Evolutionary conservation across 768 basidiomycete species (phyloP), one percentile per base, ranked within the genome.

Genomic region (Pleurotus giganteus): DNA sequence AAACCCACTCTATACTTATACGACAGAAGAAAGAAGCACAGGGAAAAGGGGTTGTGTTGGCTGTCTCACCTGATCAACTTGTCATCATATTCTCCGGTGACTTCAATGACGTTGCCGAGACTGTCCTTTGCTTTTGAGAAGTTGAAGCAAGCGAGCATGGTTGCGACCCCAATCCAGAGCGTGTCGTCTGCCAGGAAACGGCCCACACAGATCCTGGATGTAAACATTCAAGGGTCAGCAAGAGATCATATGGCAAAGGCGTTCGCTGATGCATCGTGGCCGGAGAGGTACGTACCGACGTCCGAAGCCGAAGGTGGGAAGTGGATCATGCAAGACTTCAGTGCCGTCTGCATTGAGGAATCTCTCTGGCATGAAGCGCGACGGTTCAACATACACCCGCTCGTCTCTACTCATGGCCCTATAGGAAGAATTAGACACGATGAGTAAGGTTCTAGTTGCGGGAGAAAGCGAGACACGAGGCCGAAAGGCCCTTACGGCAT

Each of bases 1-100:
- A 27, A 13, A 26, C n/a, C n/a, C n/a, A n/a, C n/a, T 32, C 31
- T 32, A 32, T 32, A 32, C 31, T 32, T n/a, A n/a, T n/a, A n/a
- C n/a, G n/a, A n/a, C n/a, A n/a, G n/a, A n/a, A n/a, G n/a, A n/a
- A n/a, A n/a, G n/a, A n/a, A n/a, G n/a, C n/a, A n/a, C n/a, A n/a
- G n/a, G n/a, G n/a, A n/a, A n/a, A n/a, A n/a, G n/a, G n/a, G n/a
- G n/a, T n/a, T n/a, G n/a, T n/a, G n/a, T n/a, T n/a, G n/a, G n/a
- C n/a, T n/a, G n/a, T n/a, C 63, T 47, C 47, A 71, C 73, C 70
- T 72, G 57, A 73, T 69, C 4, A 71, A 66, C 23, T 69, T 65
- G 29, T 66, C 55, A 31, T 63, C 58, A 1, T 43, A 70, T 24
- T 74, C 70, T 0, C 67, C 23, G 34, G 66, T 63, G 0, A 75